These are phyloP conservation scores for Caloboletus inedulis DNA, from an alignment of 1,284 basidiomycete genomes.

Conservation along the genomic window DNA sequence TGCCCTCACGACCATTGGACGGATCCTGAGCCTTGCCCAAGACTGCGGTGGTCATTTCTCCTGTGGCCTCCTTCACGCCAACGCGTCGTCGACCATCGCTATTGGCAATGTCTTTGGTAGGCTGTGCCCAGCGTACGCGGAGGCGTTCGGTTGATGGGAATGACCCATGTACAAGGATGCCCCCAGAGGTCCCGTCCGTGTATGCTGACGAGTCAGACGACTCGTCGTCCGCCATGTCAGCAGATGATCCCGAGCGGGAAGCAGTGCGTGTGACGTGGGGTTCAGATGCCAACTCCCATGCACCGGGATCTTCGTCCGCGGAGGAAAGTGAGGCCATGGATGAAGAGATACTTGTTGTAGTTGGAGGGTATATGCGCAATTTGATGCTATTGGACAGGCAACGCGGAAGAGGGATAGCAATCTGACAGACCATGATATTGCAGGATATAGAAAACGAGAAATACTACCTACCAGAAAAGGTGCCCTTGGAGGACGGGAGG, in stretches of 20 bases:
- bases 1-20: conserved; percentile 47
- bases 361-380: conserved; percentile 66
- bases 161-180: conserved; percentile 67
- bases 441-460: background rate
- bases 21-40: conserved; percentile 46
- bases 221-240: conserved; percentile 75
- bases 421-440: conserved; percentile 37
- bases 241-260: conserved; percentile 57
- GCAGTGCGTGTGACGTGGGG: conserved; percentile 63
- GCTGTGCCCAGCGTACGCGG: conserved; percentile 73
- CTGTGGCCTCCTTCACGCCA: conserved; percentile 61
- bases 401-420: conserved; percentile 70
- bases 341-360: conserved; percentile 43
- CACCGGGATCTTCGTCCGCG: conserved; percentile 58
- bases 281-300: conserved; percentile 76
- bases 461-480: conserved; percentile 60
- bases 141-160: conserved; percentile 74
- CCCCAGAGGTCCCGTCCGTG: conserved; percentile 51
- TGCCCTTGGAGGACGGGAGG: conserved; percentile 60
- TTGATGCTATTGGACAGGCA: conserved; percentile 74
- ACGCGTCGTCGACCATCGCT: conserved; percentile 57
- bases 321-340: conserved; percentile 74
- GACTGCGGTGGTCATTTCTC: conserved; percentile 60
- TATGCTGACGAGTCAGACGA: conserved; percentile 65
- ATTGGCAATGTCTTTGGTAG: conserved; percentile 49